A percentile compares a stretch with the other conserved stretches of the same genome.
Evolutionary conservation across 139 green algal species (phyloP).

Genomic region (Dunaliella sp.): DNA sequence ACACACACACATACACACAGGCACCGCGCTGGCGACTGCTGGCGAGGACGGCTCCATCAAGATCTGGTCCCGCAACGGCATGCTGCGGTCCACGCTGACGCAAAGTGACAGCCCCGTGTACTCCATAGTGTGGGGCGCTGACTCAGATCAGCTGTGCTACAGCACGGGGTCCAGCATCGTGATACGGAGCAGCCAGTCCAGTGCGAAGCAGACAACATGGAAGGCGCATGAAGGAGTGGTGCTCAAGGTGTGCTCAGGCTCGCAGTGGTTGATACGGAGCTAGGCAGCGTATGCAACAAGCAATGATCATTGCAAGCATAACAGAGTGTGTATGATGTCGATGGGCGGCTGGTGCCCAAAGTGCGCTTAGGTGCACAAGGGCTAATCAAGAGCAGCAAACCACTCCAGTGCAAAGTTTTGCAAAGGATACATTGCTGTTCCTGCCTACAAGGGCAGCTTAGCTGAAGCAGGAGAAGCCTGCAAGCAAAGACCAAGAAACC

Average conservation of each 20-base stretch:
- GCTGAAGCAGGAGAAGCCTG: no score
- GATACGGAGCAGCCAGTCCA: constrained; percentile 53
- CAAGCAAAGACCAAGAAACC: no score
- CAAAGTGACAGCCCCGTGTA: constrained; percentile 61
- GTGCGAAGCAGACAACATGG: constrained; percentile 46
- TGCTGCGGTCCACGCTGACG: constrained; percentile 72
- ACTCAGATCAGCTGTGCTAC: constrained; percentile 60
- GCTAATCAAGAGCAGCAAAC: no score
- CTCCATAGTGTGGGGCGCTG: constrained; percentile 61
- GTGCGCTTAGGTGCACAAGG: no score
- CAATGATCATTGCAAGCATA: no score
- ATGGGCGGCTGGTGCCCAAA: no score
- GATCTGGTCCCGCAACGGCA: constrained; percentile 73
- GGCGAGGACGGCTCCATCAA: constrained; percentile 82
- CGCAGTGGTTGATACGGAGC: no score
- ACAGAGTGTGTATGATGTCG: no score
- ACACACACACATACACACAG: constrained; percentile 33
- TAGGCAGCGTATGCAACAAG: no score
- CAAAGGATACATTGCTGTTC: no score
- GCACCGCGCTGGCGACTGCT: constrained; percentile 67
- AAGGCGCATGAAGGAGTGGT: constrained; percentile 52
- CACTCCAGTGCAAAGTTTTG: no score
- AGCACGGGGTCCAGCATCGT: constrained; percentile 54
- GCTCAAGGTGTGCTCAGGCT: constrained; percentile 22
- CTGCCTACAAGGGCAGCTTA: no score